Evolutionary conservation across 495 filamentous ascomycete genomes (phyloP).

Genomic region (Podospora bellae-mahoneyi): DNA sequence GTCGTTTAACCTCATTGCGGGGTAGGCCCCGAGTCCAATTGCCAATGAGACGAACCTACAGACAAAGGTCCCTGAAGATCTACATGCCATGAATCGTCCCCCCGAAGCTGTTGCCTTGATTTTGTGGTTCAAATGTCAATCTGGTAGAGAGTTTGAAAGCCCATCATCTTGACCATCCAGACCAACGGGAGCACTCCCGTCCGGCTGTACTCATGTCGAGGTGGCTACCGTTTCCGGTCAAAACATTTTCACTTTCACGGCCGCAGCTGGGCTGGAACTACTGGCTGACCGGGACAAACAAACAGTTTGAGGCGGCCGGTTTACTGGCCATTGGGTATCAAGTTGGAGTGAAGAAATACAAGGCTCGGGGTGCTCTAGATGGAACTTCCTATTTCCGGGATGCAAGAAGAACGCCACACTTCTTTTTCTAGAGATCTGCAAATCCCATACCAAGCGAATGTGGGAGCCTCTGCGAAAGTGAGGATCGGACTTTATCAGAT

Average conservation of each 20-base stretch:
- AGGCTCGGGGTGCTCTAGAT: not conserved
- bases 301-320: not conserved
- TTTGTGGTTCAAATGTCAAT: not conserved
- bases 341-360: not conserved
- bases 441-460: not conserved
- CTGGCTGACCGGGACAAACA: not conserved
- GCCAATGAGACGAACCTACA: not conserved
- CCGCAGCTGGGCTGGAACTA: not conserved
- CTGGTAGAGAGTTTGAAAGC: not conserved
- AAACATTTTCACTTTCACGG: not conserved
- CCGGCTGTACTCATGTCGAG: not conserved
- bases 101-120: not conserved
- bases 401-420: not conserved
- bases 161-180: not conserved
- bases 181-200: not conserved
- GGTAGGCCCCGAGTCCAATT: not conserved
- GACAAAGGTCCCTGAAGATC: not conserved
- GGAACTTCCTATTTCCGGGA: not conserved
- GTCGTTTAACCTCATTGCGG: not conserved
- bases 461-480: not conserved
- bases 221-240: constrained; percentile 10
- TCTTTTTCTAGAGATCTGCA: not conserved
- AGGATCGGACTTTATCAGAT: not conserved
- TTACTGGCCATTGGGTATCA: not conserved
- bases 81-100: not conserved